Conservation (phyloP, 306 rosid species). For the Adenanthera pavonina region DNA sequence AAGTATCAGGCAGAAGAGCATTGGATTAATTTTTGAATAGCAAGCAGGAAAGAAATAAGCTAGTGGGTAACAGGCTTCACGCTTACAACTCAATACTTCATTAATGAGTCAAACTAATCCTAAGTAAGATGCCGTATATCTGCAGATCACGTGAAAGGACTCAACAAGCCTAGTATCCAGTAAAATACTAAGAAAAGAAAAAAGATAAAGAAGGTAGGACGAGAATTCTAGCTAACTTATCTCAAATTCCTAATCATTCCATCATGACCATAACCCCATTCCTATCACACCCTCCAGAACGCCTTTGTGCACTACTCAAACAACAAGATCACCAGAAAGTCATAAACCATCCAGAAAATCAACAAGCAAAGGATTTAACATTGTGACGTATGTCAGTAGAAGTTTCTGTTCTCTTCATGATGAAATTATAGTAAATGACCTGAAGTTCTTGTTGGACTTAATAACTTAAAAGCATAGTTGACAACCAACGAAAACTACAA, state of each 20-base stretch:
- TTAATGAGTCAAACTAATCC: neutral
- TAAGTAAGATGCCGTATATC: neutral
- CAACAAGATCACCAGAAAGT: conserved; percentile 20
- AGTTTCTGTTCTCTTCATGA: conserved; percentile 26
- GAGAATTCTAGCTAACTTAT: conserved; percentile 11
- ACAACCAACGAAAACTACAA: neutral
- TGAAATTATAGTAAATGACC: conserved; percentile 23
- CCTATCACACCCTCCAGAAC: conserved; percentile 18
- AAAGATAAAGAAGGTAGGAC: neutral
- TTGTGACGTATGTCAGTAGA: neutral
- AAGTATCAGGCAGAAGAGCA: conserved; percentile 11
- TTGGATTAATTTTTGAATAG: neutral
- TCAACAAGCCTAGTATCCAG: neutral
- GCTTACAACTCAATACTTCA: conserved; percentile 4
- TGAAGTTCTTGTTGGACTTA: neutral
- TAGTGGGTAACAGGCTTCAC: neutral
- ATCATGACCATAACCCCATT: conserved; percentile 6
- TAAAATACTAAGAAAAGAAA: neutral
- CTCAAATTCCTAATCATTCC: neutral
- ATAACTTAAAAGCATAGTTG: neutral
- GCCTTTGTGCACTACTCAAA: neutral
- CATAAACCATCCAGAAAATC: conserved; percentile 27
- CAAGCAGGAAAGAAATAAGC: neutral
- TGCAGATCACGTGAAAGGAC: neutral
- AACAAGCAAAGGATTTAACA: conserved; percentile 14